Evolutionary conservation across 345 rosid species (phyloP), one percentile per base, ranked within the genome.

Genomic region (Populus simonii): DNA sequence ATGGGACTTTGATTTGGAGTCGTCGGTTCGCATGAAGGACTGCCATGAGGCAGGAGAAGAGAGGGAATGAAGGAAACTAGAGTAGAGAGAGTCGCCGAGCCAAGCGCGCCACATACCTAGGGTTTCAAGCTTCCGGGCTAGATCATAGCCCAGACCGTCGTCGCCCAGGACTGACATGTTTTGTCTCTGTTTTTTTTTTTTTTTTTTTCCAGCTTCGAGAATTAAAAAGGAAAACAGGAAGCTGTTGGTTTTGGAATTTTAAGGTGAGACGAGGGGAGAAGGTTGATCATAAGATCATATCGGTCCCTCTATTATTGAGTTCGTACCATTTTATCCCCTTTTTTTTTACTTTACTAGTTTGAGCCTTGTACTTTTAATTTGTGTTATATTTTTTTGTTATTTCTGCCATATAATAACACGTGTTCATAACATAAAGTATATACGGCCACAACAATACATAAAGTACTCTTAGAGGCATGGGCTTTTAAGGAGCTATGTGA

Each of bases 101-200:
- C 99, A 95, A n/a, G 83, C 39, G 65, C 89, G 86, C 98, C 97
- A 95, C 8, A 89, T 92, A 72, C 98, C 97, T 55, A 80, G 71
- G 23, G 85, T 71, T 80, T 95, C 97, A 2, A 93, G 98, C 84
- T 78, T 86, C 74, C 87, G 85, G 20, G 99, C 98, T 16, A 95
- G 89, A 77, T 92, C 98, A 86, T 81, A 95, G 35, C 97, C 98
- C 68, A 87, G 85, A 1, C 96, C 98, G 83, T 95, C 98, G 83
- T 93, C 98, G 77, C 99, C 99, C 49, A 95, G 92, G 8, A 95
- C 85, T 18, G 90, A 86, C 99, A 95, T 94, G 2, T 17, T 53
- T 67, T 5, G 11, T 23, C 22, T 13, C 11, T 33, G 35, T 33
- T 20, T 43, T 23, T 41, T 41, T 9, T 70, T 23, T 2, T 70